Base-by-base conservation (phyloP, 768 basidiomycete genomes). In the Termitomyces sp. region DNA sequence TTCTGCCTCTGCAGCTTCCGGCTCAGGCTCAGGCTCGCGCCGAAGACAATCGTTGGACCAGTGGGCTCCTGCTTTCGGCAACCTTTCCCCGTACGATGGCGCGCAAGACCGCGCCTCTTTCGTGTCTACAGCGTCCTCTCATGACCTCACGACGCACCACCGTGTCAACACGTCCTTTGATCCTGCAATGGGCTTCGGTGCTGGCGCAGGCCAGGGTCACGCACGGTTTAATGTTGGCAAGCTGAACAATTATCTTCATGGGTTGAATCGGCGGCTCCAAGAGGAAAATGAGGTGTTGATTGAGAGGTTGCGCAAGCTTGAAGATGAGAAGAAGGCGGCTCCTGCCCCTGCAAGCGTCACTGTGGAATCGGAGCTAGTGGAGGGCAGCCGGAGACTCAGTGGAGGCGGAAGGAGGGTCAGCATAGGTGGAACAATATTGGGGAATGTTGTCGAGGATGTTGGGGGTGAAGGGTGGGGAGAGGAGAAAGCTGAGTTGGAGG, bases 81-180 rank as follows among this genome's bases (percentile, higher is more conserved):
- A 69, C 2, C 61, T 67, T 4, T 77, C 77, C 9, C 73, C 75
- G 8, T 80, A 80, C 54, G 84, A 85, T 57, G 73, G 77, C 14
- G 74, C 71, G 4, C 71, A 70, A 10, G 87, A 86, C 58, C 77
- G 81, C 40, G 82, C 77, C 0, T 93, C 92, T 1, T 85, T 89
- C 69, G 76, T 90, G 46, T 93, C 92, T 4, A 92, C 89, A 1
- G 83, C 89, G 1, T 93, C 92, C 1, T 94, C 94, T 23, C 90
- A 95, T 61, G 93, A 96, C 67, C 76, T 96, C 41, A 92, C 91
- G 2, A 84, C 86, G 5, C 86, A 91, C 66, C 78, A 80, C 53
- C 83, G 90, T 9, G 88, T 84, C 55, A 95, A 96, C 65, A 90
- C 91, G 12, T 94, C 92, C 8, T 92, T 95, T 59, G 94, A 95